Evolutionary conservation across 192 early-diverging fungal species (phyloP).

Genomic region (Backusella parvicylindrica): DNA sequence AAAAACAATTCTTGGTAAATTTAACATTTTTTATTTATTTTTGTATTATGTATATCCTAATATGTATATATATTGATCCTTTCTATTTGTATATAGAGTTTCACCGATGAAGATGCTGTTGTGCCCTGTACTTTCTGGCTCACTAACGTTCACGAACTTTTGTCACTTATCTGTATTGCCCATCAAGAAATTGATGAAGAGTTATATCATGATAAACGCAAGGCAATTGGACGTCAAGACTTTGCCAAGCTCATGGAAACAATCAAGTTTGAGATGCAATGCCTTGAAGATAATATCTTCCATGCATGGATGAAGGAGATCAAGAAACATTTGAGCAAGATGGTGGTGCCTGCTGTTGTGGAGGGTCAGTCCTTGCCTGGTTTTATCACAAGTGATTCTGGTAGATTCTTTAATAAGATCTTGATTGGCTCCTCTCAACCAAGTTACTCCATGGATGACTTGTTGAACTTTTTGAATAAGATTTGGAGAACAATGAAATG

Average conservation of each 20-base stretch:
- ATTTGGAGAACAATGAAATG: slow-evolving; percentile 94
- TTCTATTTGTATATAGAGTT: slow-evolving; percentile 46
- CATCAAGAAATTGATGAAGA: slow-evolving; percentile 66
- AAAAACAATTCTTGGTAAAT: slow-evolving; percentile 65
- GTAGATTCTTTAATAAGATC: slow-evolving; percentile 88
- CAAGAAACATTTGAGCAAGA: slow-evolving; percentile 90
- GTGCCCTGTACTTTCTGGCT: slow-evolving; percentile 92
- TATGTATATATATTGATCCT: background rate
- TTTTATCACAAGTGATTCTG: slow-evolving; percentile 88
- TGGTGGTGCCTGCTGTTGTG: slow-evolving; percentile 95
- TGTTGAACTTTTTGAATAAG: slow-evolving; percentile 92
- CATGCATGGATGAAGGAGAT: slow-evolving; percentile 98
- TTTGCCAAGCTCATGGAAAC: slow-evolving; percentile 80
- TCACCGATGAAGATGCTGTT: slow-evolving; percentile 77
- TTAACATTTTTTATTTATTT: too few species aligned
- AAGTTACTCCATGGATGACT: slow-evolving; percentile 90
- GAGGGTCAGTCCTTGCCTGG: slow-evolving; percentile 94
- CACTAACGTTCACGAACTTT: slow-evolving; percentile 92
- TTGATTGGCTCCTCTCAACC: slow-evolving; percentile 71
- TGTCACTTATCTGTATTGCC: slow-evolving; percentile 79
- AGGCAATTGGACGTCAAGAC: slow-evolving; percentile 59
- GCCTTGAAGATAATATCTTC: slow-evolving; percentile 91
- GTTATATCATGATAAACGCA: slow-evolving; percentile 65
- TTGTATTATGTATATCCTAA: background rate
- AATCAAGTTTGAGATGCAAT: slow-evolving; percentile 86